A percentile compares a stretch with the other conserved stretches of the same genome.
phyloP scores from a whole-genome alignment of 2,329 filamentous ascomycete species.

The Fusarium sp. region DNA sequence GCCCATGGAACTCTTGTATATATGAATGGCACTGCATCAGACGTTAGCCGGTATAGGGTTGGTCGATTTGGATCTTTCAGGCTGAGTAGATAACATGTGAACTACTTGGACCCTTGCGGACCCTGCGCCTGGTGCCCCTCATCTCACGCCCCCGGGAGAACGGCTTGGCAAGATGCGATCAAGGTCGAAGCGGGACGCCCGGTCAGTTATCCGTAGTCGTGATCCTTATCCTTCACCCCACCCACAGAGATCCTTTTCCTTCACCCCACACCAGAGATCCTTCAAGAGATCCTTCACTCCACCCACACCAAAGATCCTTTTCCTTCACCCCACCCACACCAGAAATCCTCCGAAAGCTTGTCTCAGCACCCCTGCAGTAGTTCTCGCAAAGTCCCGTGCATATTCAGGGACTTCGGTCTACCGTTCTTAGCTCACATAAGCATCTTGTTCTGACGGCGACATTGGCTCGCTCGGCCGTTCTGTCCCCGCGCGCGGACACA shows the following conservation, averaged over 20 bases:
- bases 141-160: not conserved
- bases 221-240: not conserved
- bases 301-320: no score
- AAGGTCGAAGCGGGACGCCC: not conserved
- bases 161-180: not conserved
- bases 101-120: conserved; percentile 2
- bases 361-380: not conserved
- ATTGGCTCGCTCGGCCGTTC: not conserved
- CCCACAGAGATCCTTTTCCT: not conserved
- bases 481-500: not conserved
- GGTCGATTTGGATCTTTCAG: not conserved
- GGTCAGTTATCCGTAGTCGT: not conserved
- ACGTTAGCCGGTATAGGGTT: conserved; percentile 1
- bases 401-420: not conserved
- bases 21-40: not conserved
- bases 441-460: not conserved
- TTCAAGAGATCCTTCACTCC: not conserved
- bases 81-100: not conserved
- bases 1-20: not conserved
- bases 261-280: not conserved
- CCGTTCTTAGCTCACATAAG: conserved; percentile 2
- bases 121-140: not conserved
- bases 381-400: not conserved
- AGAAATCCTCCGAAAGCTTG: not conserved
- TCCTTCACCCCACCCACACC: no score